Conservation (phyloP, 768 basidiomycete species). For the Lactifluus piperatus region DNA sequence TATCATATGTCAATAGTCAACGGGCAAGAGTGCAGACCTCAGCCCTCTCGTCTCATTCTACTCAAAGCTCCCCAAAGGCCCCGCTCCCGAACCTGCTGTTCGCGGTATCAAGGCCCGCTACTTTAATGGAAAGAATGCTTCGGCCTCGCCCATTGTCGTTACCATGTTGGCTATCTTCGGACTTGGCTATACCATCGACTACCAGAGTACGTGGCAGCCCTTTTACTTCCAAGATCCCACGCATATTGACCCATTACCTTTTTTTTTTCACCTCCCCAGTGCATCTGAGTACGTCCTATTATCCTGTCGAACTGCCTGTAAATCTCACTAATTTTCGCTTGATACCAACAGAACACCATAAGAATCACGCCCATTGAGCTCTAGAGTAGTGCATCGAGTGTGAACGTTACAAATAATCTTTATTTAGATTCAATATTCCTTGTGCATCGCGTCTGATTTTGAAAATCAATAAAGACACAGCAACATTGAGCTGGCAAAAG, state of each 20-base stretch:
- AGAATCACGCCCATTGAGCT: constrained; percentile 75
- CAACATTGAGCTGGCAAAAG: background rate
- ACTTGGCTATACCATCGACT: constrained; percentile 82
- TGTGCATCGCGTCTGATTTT: background rate
- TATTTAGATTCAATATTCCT: background rate
- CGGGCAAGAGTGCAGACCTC: constrained; percentile 74
- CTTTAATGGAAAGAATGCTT: constrained; percentile 84
- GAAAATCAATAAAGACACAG: too few species aligned
- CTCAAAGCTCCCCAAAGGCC: constrained; percentile 91
- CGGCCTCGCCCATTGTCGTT: constrained; percentile 55
- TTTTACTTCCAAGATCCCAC: background rate
- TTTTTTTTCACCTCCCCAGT: constrained; percentile 34
- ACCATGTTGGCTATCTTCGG: constrained; percentile 59
- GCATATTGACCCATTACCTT: background rate
- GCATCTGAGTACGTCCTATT: constrained; percentile 64
- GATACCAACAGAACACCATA: constrained; percentile 65
- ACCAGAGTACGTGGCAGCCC: constrained; percentile 60
- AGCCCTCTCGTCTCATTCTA: constrained; percentile 89
- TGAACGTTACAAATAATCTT: background rate
- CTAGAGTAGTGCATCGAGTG: background rate
- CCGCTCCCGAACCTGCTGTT: constrained; percentile 46
- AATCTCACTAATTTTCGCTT: constrained; percentile 6
- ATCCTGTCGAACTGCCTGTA: constrained; percentile 24
- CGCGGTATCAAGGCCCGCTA: constrained; percentile 70
- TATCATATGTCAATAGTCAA: constrained; percentile 44